phyloP scores from a whole-genome alignment of 2,329 filamentous ascomycete species.

The Ramularia collo-cygni region DNA sequence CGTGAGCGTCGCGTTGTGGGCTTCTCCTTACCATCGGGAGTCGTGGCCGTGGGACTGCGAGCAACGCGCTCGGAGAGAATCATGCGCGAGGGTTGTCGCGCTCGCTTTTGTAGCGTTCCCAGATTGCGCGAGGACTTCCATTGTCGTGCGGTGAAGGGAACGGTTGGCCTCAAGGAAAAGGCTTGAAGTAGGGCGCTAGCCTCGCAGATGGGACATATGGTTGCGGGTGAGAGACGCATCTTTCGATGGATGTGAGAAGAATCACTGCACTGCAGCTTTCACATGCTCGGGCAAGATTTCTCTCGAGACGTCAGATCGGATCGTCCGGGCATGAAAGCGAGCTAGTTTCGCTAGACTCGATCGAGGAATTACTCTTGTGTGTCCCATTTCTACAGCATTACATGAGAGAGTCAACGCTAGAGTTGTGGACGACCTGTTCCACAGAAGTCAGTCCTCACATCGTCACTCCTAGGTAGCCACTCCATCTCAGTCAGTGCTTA shows the following conservation, averaged over 20 bases:
- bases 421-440: too few species aligned
- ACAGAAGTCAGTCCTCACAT: too few species aligned
- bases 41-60: constrained; percentile 22
- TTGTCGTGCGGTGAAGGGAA: too few species aligned
- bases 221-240: constrained; percentile 22
- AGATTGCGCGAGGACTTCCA: constrained; percentile 32
- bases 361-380: too few species aligned
- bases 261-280: too few species aligned
- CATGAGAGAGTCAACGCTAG: too few species aligned
- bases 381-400: neutral
- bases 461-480: too few species aligned
- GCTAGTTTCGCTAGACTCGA: too few species aligned
- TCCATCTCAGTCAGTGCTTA: too few species aligned
- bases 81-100: constrained; percentile 44
- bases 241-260: constrained; percentile 18
- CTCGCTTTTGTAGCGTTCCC: constrained; percentile 34
- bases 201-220: constrained; percentile 40
- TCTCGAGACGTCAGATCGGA: neutral
- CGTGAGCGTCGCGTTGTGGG: constrained; percentile 32
- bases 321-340: too few species aligned
- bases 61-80: constrained; percentile 42
- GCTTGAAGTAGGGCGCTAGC: constrained; percentile 23
- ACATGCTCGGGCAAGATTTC: neutral
- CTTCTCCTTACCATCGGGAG: constrained; percentile 22
- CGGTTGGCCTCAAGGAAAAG: constrained; percentile 3